Percentiles rank a stretch among this genome's conserved stretches.
Conservation (phyloP, 805 yeast genomes). For the Yamadazyma tumulicola region DNA sequence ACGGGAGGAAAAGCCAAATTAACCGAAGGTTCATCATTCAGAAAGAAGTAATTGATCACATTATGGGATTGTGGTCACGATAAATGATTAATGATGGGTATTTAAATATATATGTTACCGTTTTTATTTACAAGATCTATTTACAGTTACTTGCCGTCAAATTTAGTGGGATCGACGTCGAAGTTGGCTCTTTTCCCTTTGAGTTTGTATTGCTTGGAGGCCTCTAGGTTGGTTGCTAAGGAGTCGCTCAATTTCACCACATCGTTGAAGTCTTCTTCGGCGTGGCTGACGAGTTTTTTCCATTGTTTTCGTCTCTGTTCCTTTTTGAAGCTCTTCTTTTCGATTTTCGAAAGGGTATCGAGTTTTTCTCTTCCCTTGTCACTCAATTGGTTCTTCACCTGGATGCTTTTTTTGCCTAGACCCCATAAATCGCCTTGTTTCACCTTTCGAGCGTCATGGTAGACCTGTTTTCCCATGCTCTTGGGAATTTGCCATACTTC, state of each 20-base stretch:
- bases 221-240: slow-evolving; percentile 30
- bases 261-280: slow-evolving; percentile 23
- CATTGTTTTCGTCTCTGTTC: slow-evolving; percentile 31
- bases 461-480: slow-evolving; percentile 66
- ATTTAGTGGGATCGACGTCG: slow-evolving; percentile 16
- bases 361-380: slow-evolving; percentile 30
- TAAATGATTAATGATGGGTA: too few relatives aligned
- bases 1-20: slow-evolving; percentile 99
- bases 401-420: slow-evolving; percentile 31
- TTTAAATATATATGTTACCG: slow-evolving; percentile 1
- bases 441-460: slow-evolving; percentile 88
- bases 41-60: slow-evolving; percentile 99
- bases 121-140: slow-evolving; percentile 1
- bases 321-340: slow-evolving; percentile 35
- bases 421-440: slow-evolving; percentile 88
- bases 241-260: slow-evolving; percentile 24
- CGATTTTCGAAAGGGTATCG: slow-evolving; percentile 33
- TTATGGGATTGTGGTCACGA: too few relatives aligned
- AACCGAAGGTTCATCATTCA: slow-evolving; percentile 99
- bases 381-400: slow-evolving; percentile 27
- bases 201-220: slow-evolving; percentile 26
- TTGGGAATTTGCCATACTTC: slow-evolving; percentile 89
- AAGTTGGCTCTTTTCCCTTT: slow-evolving; percentile 25
- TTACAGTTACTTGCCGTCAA: slow-evolving; percentile 17
- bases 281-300: slow-evolving; percentile 27